phyloP scores from a whole-genome alignment of 805 yeast species.

The Candida anglica region DNA sequence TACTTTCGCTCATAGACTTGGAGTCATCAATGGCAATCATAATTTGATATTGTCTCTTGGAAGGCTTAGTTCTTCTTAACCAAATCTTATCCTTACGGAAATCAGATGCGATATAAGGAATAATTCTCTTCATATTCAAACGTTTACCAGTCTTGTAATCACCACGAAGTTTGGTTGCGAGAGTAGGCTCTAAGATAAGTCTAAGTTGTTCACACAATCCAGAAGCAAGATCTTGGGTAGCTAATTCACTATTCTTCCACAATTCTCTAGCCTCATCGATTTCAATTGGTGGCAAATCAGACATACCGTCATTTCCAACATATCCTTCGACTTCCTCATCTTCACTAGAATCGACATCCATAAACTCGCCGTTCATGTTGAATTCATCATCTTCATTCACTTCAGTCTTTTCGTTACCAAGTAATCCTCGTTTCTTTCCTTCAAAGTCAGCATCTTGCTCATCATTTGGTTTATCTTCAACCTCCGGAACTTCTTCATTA shows the following conservation, averaged over 20 bases:
- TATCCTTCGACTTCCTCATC: constrained; percentile 16
- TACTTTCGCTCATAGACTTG: constrained; percentile 93
- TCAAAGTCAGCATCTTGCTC: constrained; percentile 43
- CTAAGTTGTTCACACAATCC: constrained; percentile 89
- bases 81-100: constrained; percentile 97
- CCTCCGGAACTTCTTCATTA: constrained; percentile 21
- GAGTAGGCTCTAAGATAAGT: constrained; percentile 89
- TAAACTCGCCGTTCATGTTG: constrained; percentile 9
- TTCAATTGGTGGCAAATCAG: constrained; percentile 39
- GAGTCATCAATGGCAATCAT: constrained; percentile 98
- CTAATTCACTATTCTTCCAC: constrained; percentile 80
- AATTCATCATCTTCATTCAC: constrained; percentile 30
- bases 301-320: constrained; percentile 11
- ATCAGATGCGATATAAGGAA: constrained; percentile 96
- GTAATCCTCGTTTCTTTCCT: constrained; percentile 28
- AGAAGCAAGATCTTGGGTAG: constrained; percentile 85
- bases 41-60: constrained; percentile 94
- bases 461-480: constrained; percentile 19
- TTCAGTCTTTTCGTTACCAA: not conserved
- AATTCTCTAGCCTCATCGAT: constrained; percentile 67
- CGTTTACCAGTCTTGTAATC: constrained; percentile 97
- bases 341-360: constrained; percentile 14
- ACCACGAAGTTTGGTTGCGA: constrained; percentile 92
- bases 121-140: constrained; percentile 94
- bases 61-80: constrained; percentile 96